Base-by-base conservation (phyloP, 1,284 basidiomycete species). In the Cryptococcus amylolentus region DNA sequence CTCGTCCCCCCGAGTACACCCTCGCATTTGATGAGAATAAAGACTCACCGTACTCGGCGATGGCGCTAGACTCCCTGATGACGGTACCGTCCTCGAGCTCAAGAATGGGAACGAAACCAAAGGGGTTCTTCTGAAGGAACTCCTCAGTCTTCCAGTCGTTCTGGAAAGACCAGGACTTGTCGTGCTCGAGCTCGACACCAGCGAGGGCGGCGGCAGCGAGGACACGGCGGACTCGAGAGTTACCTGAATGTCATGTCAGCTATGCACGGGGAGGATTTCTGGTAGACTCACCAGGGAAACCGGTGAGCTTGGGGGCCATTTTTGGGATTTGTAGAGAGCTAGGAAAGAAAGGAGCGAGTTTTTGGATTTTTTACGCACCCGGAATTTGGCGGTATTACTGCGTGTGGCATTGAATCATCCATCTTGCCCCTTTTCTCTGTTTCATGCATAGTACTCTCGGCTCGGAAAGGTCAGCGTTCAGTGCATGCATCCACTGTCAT, bases 21-120 rank as follows among this genome's bases (percentile, higher is more conserved):
- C 10, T 37, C 43, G 26, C 14, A 13, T 37, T n/a, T 4, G 10
- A 46, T 8, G 38, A 16, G 38, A 28, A 35, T 66, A 45, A 27
- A 46, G n/a, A 87, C 93, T 86, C 79, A 97, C 94, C 70, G 80
- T 96, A 94, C 64, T 85, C 86, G 52, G 89, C 87, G 75, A 98
- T 92, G 57, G 91, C 86, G 59, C 80, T 77, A 55, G 83, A 81
- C 82, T 96, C 94, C 68, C 85, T 84, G 61, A 98, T 80, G 67
- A 81, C 81, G 81, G 58, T 60, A 59, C 91, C 92, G 75, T 95
- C 86, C 44, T 81, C 78, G 56, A 89, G 84, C 44, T 81, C 78
- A 56, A 89, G 84, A 39, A 86, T 86, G 43, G 95, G 94, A 67
- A 94, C 84, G 81, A 89, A 90, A 61, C 88, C 89, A 64, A 84